phyloP scores from a whole-genome alignment of 2,329 filamentous ascomycete genomes.

The Colletotrichum tabaci region DNA sequence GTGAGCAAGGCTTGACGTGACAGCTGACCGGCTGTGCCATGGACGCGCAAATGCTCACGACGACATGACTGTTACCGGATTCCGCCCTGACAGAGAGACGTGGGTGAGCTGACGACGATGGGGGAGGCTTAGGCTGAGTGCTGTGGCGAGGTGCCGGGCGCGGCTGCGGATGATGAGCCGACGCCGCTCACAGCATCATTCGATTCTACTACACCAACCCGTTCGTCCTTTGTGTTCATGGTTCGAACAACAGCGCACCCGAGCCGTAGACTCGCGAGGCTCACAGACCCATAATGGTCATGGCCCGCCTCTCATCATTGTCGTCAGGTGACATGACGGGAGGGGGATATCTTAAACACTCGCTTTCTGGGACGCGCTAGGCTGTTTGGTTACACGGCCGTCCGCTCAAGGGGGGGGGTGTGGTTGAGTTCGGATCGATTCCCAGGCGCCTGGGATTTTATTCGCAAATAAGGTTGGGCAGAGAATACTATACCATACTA shows the following conservation, averaged over 20 bases:
- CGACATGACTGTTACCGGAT: slow-evolving; percentile 1
- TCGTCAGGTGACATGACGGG: not conserved
- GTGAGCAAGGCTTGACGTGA: not conserved
- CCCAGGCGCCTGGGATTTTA: not conserved
- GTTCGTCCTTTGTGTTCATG: not conserved
- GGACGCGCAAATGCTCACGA: too few species aligned
- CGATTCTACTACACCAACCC: not conserved
- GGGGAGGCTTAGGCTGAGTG: not conserved
- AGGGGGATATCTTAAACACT: not conserved
- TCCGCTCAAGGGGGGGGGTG: not conserved
- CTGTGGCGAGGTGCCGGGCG: not conserved
- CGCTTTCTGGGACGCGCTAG: slow-evolving; percentile 15
- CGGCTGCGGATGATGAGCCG: not conserved
- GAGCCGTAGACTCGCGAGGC: not conserved
- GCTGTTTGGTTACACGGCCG: not conserved
- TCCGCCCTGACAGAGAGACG: not conserved
- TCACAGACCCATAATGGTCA: not conserved
- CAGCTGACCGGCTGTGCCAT: not conserved
- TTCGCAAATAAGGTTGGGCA: too few species aligned
- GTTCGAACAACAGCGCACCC: too few species aligned
- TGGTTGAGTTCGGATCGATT: not conserved
- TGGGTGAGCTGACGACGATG: slow-evolving; percentile 6
- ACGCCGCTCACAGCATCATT: not conserved
- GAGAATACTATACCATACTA: too few species aligned
- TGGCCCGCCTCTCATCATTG: too few species aligned